Evolutionary conservation across 202 grass and related monocot genomes (phyloP), one percentile per base, ranked within the genome.

Genomic region (Cymbopogon flexuosus): DNA sequence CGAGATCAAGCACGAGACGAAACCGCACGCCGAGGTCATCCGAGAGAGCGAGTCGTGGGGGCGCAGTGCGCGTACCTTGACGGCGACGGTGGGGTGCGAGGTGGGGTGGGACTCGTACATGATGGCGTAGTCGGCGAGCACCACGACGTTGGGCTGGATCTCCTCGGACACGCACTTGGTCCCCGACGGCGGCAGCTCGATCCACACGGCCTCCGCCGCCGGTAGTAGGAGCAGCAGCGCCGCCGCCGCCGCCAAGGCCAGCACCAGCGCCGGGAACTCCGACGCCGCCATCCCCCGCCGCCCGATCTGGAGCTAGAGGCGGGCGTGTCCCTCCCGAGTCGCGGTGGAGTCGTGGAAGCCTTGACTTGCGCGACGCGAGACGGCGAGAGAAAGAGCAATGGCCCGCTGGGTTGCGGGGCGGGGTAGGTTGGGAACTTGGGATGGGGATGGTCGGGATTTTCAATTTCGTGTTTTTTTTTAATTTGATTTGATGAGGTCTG

Each of bases 141-240:
- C 94, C 27, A 97, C 91, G 75, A 97, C 94, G 85, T 93, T 91
- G 39, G 94, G 94, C 68, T 97, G 94, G 89, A 97, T 97, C 87
- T 97, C 94, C 85, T 97, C 94, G 39, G 94, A 93, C 1, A 97
- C 89, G 91, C 94, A 97, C 94, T 97, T 97, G 82, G 94, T 90
- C 27, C 94, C 94, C 58, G 81, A 76, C 63, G 75, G 65, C 33
- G 94, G 94, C 72, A 97, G 78, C 41, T 91, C 89, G 5, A 97
- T 67, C 91, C 89, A 91, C 76, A 97, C 79, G 27, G 91, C 94
- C 30, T 89, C 72, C 40, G 77, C 58, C 40, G 71, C 75, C 18
- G 73, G 76, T 62, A 62, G 47, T 13, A 22, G 68, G 52, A 81
- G 23, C 62, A 73, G 11, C 41, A 4, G 2, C 41, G 10, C 43